Evolutionary conservation across 2,329 filamentous ascomycete species (phyloP), one percentile per base, ranked within the genome.

Genomic region (Verticillium nubilum): DNA sequence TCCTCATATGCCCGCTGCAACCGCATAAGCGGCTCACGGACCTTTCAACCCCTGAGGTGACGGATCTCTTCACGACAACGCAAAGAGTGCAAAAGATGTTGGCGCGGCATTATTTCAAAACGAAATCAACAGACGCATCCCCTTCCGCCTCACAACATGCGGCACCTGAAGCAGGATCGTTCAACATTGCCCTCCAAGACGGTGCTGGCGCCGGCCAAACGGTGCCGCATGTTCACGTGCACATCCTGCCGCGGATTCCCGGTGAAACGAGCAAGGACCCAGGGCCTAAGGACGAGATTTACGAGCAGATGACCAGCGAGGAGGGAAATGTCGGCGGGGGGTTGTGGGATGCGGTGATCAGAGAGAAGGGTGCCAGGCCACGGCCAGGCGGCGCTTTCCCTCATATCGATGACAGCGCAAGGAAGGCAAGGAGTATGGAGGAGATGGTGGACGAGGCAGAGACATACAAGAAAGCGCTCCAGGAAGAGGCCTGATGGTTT

Each of bases 131-230:
- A 5, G 25, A 31, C 3, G 57, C 35, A 6, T 60, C 28, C 15
- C 15, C 56, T 26, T 50, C 62, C 19, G 17, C 59, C 47, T 29
- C 59, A 9, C 27, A 7, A 78, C 86, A 63, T 82, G 58, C 67
- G 50, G n/a, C 42, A 12, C 70, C 74, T 10, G 74, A 81, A 33
- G 89, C 86, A 5, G 86, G 90, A 10, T 90, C 91, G 61, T 89
- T 98, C 76, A 98, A 97, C 70, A 87, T 99, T 56, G 93, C 94
- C 0, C 84, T 99, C n/a, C 95, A 99, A 73, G 95, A 99, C 73
- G 95, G 95, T 23, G 78, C 81, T 31, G 91, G 92, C 61, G 92
- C 95, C 1, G 95, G 95, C 0, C 95, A 99, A 82, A 97, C 92
- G 60, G 94, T 99, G 52, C 82, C 91, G 9, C 95, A 99, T 76